Evolutionary conservation across 768 basidiomycete genomes (phyloP).

Genomic region (Trametopsis cervina): DNA sequence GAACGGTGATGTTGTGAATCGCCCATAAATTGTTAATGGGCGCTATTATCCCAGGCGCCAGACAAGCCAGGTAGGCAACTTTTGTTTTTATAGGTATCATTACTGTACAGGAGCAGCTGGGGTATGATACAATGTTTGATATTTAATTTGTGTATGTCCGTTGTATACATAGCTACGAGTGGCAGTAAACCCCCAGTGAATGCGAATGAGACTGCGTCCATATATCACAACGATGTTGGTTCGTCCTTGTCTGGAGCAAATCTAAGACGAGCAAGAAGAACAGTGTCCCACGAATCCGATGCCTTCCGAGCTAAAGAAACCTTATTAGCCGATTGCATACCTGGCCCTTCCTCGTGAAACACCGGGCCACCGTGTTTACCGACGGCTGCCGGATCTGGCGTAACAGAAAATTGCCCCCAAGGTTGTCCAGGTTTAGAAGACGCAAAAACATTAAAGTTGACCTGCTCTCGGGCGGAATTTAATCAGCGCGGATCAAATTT

Average conservation of each 20-base stretch:
- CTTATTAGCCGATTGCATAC: slow-evolving; percentile 37
- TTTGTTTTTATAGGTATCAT: too few species aligned
- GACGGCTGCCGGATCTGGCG: slow-evolving; percentile 30
- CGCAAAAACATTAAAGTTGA: slow-evolving; percentile 65
- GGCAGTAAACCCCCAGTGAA: too few species aligned
- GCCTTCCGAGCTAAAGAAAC: slow-evolving; percentile 39
- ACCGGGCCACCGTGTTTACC: slow-evolving; percentile 36
- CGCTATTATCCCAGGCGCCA: too few species aligned
- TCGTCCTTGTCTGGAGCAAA: slow-evolving; percentile 57
- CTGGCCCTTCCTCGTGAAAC: slow-evolving; percentile 33
- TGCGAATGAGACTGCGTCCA: too few species aligned
- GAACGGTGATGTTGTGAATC: too few species aligned
- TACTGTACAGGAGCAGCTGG: too few species aligned
- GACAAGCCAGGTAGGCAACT: too few species aligned
- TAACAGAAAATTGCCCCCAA: slow-evolving; percentile 72
- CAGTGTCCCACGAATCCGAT: slow-evolving; percentile 40
- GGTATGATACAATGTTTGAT: too few species aligned
- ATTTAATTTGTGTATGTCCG: too few species aligned
- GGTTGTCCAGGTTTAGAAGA: slow-evolving; percentile 42
- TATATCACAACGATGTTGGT: slow-evolving; percentile 41
- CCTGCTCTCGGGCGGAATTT: slow-evolving; percentile 26
- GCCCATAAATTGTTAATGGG: too few species aligned
- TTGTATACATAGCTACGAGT: too few species aligned
- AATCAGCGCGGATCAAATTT: background rate
- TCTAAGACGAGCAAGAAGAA: slow-evolving; percentile 56